Evolutionary conservation across 352 stramenopile species (phyloP).

Genomic region (Phytophthora pistaciae): DNA sequence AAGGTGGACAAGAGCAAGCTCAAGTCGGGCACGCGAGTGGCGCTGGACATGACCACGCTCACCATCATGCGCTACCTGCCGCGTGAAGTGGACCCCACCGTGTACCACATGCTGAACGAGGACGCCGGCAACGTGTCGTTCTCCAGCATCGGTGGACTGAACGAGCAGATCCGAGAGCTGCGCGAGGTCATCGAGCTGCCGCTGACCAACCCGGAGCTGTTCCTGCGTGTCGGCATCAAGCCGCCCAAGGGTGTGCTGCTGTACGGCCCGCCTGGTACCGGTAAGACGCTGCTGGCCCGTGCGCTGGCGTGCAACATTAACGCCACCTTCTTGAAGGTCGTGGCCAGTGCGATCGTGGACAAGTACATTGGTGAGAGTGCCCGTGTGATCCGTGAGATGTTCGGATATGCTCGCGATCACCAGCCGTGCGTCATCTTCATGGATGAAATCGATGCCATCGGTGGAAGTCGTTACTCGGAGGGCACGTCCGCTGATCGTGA

Average conservation of each 20-base stretch:
- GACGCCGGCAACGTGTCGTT: conserved; percentile 98
- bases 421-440: conserved; percentile 99
- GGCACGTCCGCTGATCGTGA: conserved; percentile 97
- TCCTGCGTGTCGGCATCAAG: conserved; percentile 99
- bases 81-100: conserved; percentile 98
- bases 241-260: conserved; percentile 97
- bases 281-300: conserved; percentile 99
- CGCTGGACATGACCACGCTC: conserved; percentile 99
- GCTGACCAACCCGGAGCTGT: conserved; percentile 99
- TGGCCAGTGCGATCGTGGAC: conserved; percentile 99
- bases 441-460: conserved; percentile 99
- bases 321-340: conserved; percentile 99
- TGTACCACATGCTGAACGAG: conserved; percentile 99
- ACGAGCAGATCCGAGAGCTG: conserved; percentile 99
- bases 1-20: conserved; percentile 97
- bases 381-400: conserved; percentile 99
- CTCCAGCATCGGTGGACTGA: conserved; percentile 98
- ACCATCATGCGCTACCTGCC: conserved; percentile 99
- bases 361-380: conserved; percentile 99
- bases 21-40: conserved; percentile 97
- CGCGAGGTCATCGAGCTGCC: conserved; percentile 98
- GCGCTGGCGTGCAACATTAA: conserved; percentile 99
- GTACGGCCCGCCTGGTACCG: conserved; percentile 98
- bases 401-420: conserved; percentile 97
- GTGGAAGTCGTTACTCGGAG: conserved; percentile 97